Conservation (phyloP, 1,284 basidiomycete species). For the Entoloma clypeatum region DNA sequence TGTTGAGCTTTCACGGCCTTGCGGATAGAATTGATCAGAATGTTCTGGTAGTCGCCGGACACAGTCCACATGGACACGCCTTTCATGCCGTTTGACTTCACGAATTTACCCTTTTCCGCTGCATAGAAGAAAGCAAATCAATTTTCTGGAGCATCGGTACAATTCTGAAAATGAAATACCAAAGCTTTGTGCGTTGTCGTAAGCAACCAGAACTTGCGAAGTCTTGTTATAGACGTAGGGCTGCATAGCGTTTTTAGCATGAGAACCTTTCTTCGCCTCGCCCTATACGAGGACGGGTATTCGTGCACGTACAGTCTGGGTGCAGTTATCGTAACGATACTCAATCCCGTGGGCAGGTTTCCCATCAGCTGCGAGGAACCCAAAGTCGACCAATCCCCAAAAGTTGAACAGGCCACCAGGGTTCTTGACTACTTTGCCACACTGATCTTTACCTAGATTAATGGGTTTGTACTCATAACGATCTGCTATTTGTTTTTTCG, state of each 20-base stretch:
- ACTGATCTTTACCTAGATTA: too few relatives aligned
- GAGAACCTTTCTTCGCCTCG: conserved; percentile 9
- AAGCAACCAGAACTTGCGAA: conserved; percentile 59
- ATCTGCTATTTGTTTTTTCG: too few relatives aligned
- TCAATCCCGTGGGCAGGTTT: conserved; percentile 45
- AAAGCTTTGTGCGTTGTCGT: conserved; percentile 47
- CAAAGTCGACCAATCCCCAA: conserved; percentile 55
- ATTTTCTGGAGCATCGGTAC: neutral
- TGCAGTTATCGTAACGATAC: conserved; percentile 58
- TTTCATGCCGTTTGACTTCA: conserved; percentile 40
- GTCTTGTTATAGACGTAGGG: conserved; percentile 62
- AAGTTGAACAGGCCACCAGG: conserved; percentile 53
- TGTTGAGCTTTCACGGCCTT: conserved; percentile 2
- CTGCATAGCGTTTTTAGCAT: too few relatives aligned
- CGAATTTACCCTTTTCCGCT: conserved; percentile 52
- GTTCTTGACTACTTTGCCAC: conserved; percentile 42
- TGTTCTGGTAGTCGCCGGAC: conserved; percentile 48
- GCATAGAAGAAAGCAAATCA: conserved; percentile 37
- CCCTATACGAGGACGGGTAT: neutral
- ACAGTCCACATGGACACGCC: conserved; percentile 59
- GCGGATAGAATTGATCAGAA: conserved; percentile 41
- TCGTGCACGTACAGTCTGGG: conserved; percentile 56
- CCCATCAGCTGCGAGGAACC: conserved; percentile 54
- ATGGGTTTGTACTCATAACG: too few relatives aligned
- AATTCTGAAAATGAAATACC: conserved; percentile 36